Evolutionary conservation across 2,329 filamentous ascomycete species (phyloP), one percentile per base, ranked within the genome.

Genomic region (Elsinoe necatrix): DNA sequence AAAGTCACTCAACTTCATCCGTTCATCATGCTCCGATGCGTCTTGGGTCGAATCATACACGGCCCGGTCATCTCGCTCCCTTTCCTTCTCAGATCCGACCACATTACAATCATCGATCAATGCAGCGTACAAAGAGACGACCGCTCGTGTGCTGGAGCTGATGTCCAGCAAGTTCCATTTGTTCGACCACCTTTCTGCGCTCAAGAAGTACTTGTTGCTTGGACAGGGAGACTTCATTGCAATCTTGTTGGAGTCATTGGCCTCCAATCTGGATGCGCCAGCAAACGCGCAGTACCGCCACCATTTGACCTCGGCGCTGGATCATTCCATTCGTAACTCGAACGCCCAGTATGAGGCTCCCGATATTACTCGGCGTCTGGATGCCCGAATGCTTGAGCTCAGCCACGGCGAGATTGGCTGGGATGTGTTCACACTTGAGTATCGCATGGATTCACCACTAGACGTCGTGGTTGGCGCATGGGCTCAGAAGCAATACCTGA

Each of bases 381-480:
- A 98, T 71, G 92, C 93, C n/a, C 87, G 95, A 60, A 97, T 98
- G 92, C 80, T 98, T 39, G 92, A 97, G 72, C 80, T 97, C 4
- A 95, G 87, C 7, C 91, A 96, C 65, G 93, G 93, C 54, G 93
- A 98, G 65, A 97, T 96, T 55, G 93, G 93, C 51, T 98, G 93
- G 93, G 93, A 98, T 68, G 95, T 95, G 68, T 98, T 98, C 72
- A 98, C 93, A 0, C 82, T 98, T 7, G 95, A 98, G 69, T 98
- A 98, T 74, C 96, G 97, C 70, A 93, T 98, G 63, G 91, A 95
- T 68, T 87, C 92, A 1, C 93, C 93, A 0, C 88, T 96, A 21
- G 93, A 98, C 68, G 93, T 98, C 25, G 91, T 98, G 48, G 90
- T 98, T 37, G 97, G 92, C 0, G 89, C 95, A 41, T 96, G 91